Base-by-base conservation (phyloP, 2,329 filamentous ascomycete species). In the Alternaria tenuissima region DNA sequence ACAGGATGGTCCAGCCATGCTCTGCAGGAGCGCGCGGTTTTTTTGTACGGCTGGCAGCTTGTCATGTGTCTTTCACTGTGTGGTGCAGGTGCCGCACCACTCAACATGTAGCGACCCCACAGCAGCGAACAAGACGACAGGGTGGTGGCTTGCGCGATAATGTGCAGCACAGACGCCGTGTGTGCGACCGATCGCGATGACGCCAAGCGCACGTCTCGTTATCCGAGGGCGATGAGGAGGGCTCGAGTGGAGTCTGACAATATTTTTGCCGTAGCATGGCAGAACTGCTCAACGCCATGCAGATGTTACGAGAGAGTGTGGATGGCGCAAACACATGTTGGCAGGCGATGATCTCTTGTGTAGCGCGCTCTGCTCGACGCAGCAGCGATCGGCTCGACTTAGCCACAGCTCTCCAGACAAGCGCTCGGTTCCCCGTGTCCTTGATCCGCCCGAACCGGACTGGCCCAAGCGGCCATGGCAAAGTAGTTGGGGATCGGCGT, bases 171-270 rank as follows among this genome's bases (percentile, higher is more conserved):
- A 62, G 66, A 65, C 66, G 58, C 54, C 57, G 52, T 62, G 62
- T 59, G 57, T 63, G 59, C 68, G 63, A 63, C 57, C 61, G 71
- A 76, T 76, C 64, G 66, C 62, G 72, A 74, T 76, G 59, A 57
- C 55, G 71, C 69, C 73, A 73, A 72, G 67, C 46, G 30, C 49
- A 34, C 34, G 59, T 60, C 43, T 64, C 59, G 60, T 55, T 54
- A 58, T 65, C 57, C 48, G 54, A 61, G 20, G 46, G 41, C 32
- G 34, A 41, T 53, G 30, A 5, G 39, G 24, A 49, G 14, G 28
- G 47, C 30, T 18, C 42, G 38, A 9, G 42, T 41, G 49, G 51
- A 20, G 55, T 36, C 46, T 28, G 39, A 18, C 22, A 24, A 41
- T n/a, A 20, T 43, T 48, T 30, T 32, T 43, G 52, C 52, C 30